Evolutionary conservation across 1,284 basidiomycete species (phyloP), one percentile per base, ranked within the genome.

Genomic region (Trichosporon sp.): DNA sequence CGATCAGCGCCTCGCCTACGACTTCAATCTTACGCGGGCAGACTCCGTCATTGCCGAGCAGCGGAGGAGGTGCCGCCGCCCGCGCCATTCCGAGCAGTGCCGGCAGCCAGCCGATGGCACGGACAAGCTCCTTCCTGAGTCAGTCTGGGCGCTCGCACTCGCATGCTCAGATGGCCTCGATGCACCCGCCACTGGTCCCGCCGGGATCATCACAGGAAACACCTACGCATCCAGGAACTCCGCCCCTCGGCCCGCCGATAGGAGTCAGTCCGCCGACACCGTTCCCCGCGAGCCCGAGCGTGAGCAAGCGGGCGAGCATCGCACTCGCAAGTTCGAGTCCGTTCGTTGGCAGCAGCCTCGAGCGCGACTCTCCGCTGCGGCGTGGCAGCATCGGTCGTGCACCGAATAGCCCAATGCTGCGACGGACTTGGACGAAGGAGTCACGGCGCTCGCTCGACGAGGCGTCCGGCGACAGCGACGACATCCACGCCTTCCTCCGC

Each of bases 131-230:
- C 2, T 80, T 78, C 69, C 70, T 81, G 11, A 79, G 78, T 0
- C 76, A 78, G 61, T 79, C 78, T 2, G 78, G 79, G 3, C 70
- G 79, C 31, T 80, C 78, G 0, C 76, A 78, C 67, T 76, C 76
- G 33, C 79, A 79, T 56, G 74, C 76, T n/a, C 78, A 78, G 65
- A 61, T 74, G n/a, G 72, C 78, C 21, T 71, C 74, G 62, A 71
- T 75, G 72, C 64, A 69, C 54, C 16, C 58, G 58, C 60, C 49
- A 46, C 58, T 32, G 32, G 32, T 5, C 6, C 6, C 32, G 32
- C 11, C 32, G 32, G 32, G 32, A 5, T n/a, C 36, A 19, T 40
- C 37, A 4, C 37, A 40, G 13, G 37, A 40, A 4, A 40, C 37
- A 13, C 46, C 23, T 10, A 13, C 46, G 46, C 49, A 54, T 27